These are phyloP conservation scores for Aurifilum marmelostoma DNA, from an alignment of 2,329 filamentous ascomycete species.

Conservation along the genomic window DNA sequence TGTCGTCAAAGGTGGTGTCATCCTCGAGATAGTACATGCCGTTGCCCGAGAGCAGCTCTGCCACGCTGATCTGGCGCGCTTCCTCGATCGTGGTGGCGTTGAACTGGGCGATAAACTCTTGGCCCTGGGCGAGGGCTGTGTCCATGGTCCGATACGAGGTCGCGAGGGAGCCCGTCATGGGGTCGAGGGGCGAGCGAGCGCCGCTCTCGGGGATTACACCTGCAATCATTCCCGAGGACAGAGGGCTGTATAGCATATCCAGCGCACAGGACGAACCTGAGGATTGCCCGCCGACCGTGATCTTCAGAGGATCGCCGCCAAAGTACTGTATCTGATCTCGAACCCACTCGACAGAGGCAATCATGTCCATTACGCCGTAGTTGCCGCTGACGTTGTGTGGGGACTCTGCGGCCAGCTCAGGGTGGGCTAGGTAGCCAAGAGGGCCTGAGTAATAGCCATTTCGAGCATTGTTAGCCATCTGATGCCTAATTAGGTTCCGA, in stretches of 20 bases:
- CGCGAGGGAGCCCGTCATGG: slow-evolving; percentile 34
- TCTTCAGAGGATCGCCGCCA: slow-evolving; percentile 68
- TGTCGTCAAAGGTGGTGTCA: slow-evolving; percentile 16
- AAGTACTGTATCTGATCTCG: slow-evolving; percentile 64
- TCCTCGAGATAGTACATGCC: neutral
- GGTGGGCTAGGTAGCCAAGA: slow-evolving; percentile 70
- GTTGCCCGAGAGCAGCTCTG: slow-evolving; percentile 3
- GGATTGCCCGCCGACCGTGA: slow-evolving; percentile 69
- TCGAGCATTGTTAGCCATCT: too few species aligned
- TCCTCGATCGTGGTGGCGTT: slow-evolving; percentile 33
- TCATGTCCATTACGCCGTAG: slow-evolving; percentile 71
- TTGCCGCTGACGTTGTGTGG: slow-evolving; percentile 53
- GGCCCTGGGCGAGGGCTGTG: slow-evolving; percentile 31
- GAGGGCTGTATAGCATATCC: slow-evolving; percentile 4
- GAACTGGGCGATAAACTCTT: slow-evolving; percentile 29
- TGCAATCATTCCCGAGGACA: slow-evolving; percentile 31
- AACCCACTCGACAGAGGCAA: slow-evolving; percentile 48
- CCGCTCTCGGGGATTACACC: slow-evolving; percentile 40
- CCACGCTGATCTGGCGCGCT: slow-evolving; percentile 30
- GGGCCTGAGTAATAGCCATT: too few species aligned
- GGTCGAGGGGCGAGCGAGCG: slow-evolving; percentile 37
- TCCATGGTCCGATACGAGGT: slow-evolving; percentile 35
- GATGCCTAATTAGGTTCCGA: too few species aligned
- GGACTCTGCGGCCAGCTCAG: slow-evolving; percentile 48
- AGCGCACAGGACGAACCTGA: slow-evolving; percentile 46